Evolutionary conservation across 2,329 filamentous ascomycete species (phyloP).

Genomic region (Pseudocercospora vitis): DNA sequence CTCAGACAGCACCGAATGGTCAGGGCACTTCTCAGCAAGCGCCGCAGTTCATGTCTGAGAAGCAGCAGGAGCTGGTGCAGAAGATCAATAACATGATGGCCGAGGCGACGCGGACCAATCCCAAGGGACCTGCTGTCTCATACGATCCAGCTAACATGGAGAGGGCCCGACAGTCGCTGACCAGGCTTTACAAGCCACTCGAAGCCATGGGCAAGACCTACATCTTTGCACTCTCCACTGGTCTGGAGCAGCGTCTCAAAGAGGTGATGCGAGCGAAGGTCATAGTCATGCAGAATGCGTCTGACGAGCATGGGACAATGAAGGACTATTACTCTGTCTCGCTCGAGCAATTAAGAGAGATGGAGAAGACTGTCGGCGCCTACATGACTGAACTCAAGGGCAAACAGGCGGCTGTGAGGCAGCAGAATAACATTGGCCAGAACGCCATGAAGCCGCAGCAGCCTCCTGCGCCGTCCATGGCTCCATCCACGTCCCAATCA

Average conservation of each 20-base stretch:
- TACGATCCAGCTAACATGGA: slow-evolving; percentile 25
- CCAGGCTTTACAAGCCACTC: slow-evolving; percentile 30
- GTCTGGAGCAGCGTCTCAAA: slow-evolving; percentile 28
- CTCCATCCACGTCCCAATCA: slow-evolving; percentile 25
- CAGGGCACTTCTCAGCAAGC: slow-evolving; percentile 3
- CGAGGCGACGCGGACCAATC: slow-evolving; percentile 26
- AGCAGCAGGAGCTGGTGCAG: slow-evolving; percentile 10
- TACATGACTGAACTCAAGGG: slow-evolving; percentile 34
- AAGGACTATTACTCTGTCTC: slow-evolving; percentile 34
- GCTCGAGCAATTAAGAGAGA: slow-evolving; percentile 28
- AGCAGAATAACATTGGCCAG: slow-evolving; percentile 3
- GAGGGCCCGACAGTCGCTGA: slow-evolving; percentile 27
- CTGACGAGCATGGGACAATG: slow-evolving; percentile 28
- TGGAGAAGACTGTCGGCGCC: slow-evolving; percentile 25
- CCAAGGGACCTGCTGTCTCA: slow-evolving; percentile 32
- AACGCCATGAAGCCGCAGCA: slow-evolving; percentile 20
- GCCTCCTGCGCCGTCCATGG: slow-evolving; percentile 20
- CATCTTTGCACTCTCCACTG: slow-evolving; percentile 22
- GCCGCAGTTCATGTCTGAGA: background rate
- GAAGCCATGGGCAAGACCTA: slow-evolving; percentile 30
- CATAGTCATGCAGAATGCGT: slow-evolving; percentile 32
- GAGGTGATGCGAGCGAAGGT: slow-evolving; percentile 31
- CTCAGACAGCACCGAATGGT: slow-evolving; percentile 8
- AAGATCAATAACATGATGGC: slow-evolving; percentile 20
- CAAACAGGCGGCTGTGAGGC: slow-evolving; percentile 23